phyloP scores from a whole-genome alignment of 768 basidiomycete genomes.

The Auricularia sp. region DNA sequence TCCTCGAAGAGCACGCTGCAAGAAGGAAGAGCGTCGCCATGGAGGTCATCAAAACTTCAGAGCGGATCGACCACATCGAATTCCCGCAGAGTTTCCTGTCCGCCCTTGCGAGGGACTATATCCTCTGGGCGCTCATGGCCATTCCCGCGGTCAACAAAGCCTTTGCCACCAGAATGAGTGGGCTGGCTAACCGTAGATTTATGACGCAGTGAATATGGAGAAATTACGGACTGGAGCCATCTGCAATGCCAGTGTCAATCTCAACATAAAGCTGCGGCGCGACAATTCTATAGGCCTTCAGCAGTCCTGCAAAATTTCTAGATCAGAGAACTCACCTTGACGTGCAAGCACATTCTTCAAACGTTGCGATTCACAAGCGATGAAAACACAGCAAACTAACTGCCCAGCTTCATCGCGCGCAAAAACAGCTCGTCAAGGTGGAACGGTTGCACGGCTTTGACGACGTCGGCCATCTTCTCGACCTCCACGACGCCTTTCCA shows the following conservation, averaged over 20 bases:
- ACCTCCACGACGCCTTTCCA: not conserved
- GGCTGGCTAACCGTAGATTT: not conserved
- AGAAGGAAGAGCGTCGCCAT: not conserved
- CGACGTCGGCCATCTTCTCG: not conserved
- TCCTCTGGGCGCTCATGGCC: not conserved
- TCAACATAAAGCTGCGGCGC: no score
- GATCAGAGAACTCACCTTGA: no score
- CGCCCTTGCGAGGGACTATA: not conserved
- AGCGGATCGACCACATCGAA: not conserved
- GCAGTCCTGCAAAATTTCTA: no score
- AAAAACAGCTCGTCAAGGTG: not conserved
- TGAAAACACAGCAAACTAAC: constrained; percentile 20
- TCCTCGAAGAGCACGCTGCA: not conserved
- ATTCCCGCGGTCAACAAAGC: not conserved
- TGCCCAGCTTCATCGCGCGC: constrained; percentile 35
- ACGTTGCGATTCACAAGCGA: no score
- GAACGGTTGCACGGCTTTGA: not conserved
- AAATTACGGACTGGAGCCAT: no score
- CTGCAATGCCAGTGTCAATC: no score
- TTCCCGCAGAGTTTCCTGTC: not conserved
- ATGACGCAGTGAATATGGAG: no score
- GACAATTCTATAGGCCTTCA: no score
- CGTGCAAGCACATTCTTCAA: no score
- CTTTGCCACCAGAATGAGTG: not conserved
- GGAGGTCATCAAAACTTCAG: not conserved